Evolutionary conservation across 352 stramenopile genomes (phyloP).

Genomic region (Pythium pectinolyticum): DNA sequence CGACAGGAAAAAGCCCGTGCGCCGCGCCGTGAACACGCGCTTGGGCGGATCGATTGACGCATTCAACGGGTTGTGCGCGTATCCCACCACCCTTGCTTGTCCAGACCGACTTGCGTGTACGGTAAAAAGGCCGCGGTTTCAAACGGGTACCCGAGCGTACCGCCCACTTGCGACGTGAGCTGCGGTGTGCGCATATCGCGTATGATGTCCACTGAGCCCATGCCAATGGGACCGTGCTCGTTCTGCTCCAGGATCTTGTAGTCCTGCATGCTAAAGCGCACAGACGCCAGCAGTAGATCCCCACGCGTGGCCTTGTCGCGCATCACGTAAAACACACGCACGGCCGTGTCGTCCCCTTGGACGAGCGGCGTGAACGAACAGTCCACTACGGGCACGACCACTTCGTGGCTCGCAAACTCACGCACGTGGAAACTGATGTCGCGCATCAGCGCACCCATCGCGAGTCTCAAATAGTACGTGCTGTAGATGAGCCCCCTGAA

Average conservation of each 20-base stretch:
- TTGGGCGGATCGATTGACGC: background rate
- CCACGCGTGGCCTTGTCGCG: constrained; percentile 3
- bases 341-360: background rate
- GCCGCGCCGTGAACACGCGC: background rate
- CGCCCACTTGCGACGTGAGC: no score
- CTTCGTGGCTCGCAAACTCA: constrained; percentile 9
- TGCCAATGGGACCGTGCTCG: constrained; percentile 5
- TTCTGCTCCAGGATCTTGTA: constrained; percentile 18
- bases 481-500: constrained; percentile 18
- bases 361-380: constrained; percentile 36
- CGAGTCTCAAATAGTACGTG: constrained; percentile 9
- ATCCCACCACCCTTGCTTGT: constrained; percentile 9
- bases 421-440: constrained; percentile 21
- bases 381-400: constrained; percentile 36
- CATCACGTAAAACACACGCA: constrained; percentile 18
- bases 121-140: background rate
- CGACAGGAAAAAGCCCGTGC: constrained; percentile 12
- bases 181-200: no score
- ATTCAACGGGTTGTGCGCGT: background rate
- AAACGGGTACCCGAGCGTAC: constrained; percentile 12
- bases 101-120: background rate
- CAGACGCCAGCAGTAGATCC: constrained; percentile 10
- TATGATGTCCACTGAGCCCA: background rate
- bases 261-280: constrained; percentile 8
- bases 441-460: constrained; percentile 7